These are phyloP conservation scores for Annulohypoxylon stygium DNA, from an alignment of 495 filamentous ascomycete species.

Conservation along the genomic window DNA sequence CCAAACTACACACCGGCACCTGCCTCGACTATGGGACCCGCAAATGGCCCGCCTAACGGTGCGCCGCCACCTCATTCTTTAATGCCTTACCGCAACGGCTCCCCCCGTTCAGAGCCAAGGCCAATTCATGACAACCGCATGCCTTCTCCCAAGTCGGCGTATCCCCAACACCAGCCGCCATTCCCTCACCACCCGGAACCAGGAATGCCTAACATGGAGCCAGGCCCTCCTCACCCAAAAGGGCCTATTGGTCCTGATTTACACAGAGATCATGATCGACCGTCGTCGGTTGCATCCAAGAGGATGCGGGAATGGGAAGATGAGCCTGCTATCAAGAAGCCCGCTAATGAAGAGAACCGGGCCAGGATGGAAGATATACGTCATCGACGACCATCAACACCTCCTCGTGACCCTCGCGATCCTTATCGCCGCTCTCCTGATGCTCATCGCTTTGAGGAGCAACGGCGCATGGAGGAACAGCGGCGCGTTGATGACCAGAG, in stretches of 20 bases:
- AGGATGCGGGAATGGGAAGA: slow-evolving; percentile 92
- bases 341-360: slow-evolving; percentile 86
- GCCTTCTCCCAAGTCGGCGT: slow-evolving; percentile 84
- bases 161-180: slow-evolving; percentile 82
- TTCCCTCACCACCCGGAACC: slow-evolving; percentile 75
- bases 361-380: slow-evolving; percentile 87
- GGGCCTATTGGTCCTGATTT: slow-evolving; percentile 58
- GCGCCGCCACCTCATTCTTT: slow-evolving; percentile 76
- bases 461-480: slow-evolving; percentile 65
- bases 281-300: slow-evolving; percentile 84
- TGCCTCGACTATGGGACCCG: slow-evolving; percentile 61
- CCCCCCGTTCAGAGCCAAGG: slow-evolving; percentile 81
- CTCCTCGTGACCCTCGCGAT: slow-evolving; percentile 79
- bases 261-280: slow-evolving; percentile 83
- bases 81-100: slow-evolving; percentile 82
- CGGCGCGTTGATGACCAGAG: slow-evolving; percentile 64
- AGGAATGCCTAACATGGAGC: slow-evolving; percentile 76
- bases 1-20: slow-evolving; percentile 76
- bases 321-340: slow-evolving; percentile 83
- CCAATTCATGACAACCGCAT: slow-evolving; percentile 88
- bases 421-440: slow-evolving; percentile 82
- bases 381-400: slow-evolving; percentile 77
- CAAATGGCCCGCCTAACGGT: slow-evolving; percentile 65
- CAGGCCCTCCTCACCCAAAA: slow-evolving; percentile 72
- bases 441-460: slow-evolving; percentile 70